Percentiles rank a stretch among this genome's conserved stretches.
Conservation (phyloP, 768 basidiomycete species). For the Suillus bovinus region DNA sequence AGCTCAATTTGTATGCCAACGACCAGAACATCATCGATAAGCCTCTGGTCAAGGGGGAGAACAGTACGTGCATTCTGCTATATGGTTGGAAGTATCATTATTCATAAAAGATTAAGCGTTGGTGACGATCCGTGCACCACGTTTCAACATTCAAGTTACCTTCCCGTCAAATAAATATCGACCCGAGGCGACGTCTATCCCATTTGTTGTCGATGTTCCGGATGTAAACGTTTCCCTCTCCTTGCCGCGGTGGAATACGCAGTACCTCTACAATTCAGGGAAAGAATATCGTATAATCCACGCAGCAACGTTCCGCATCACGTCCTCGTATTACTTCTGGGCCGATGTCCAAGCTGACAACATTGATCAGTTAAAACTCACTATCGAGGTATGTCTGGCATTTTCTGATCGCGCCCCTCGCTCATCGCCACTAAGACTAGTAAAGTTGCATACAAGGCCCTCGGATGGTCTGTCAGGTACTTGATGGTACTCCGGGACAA, state of each 20-base stretch:
- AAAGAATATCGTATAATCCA: slow-evolving; percentile 64
- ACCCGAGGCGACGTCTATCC: slow-evolving; percentile 64
- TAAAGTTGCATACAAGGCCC: slow-evolving; percentile 60
- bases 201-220: slow-evolving; percentile 63
- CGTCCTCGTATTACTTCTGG: slow-evolving; percentile 77
- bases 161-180: slow-evolving; percentile 75
- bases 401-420: background rate
- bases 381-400: slow-evolving; percentile 49
- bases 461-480: slow-evolving; percentile 89
- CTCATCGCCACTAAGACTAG: slow-evolving; percentile 38
- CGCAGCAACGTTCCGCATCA: slow-evolving; percentile 53
- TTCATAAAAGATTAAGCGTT: slow-evolving; percentile 55
- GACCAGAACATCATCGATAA: slow-evolving; percentile 97
- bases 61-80: slow-evolving; percentile 50
- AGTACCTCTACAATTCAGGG: slow-evolving; percentile 63
- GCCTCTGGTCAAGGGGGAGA: slow-evolving; percentile 77
- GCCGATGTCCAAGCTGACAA: slow-evolving; percentile 64
- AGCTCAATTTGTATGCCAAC: slow-evolving; percentile 82
- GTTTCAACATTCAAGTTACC: slow-evolving; percentile 47
- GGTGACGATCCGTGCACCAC: slow-evolving; percentile 61
- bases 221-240: slow-evolving; percentile 60
- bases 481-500: slow-evolving; percentile 90
- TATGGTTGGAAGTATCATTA: background rate
- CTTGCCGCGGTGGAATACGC: slow-evolving; percentile 89
- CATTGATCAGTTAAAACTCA: slow-evolving; percentile 75